These are phyloP conservation scores for Nitzschia sp. DNA, from an alignment of 108 stramenopile species.

Conservation along the genomic window DNA sequence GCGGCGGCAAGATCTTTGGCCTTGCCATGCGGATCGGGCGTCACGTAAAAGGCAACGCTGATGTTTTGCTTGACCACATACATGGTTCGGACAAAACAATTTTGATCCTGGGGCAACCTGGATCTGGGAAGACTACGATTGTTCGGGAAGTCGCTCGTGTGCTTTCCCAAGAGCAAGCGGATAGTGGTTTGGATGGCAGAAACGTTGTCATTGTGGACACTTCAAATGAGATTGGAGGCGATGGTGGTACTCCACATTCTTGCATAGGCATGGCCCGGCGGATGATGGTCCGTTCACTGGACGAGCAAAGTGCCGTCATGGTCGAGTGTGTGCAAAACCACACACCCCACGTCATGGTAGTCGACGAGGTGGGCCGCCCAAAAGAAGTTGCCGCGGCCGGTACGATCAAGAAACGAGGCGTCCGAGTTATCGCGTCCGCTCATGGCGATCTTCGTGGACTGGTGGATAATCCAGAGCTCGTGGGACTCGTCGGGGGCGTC, in stretches of 20 bases:
- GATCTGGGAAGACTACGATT: slow-evolving; percentile 37
- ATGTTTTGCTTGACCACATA: slow-evolving; percentile 48
- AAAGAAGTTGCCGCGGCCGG: slow-evolving; percentile 59
- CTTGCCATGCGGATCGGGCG: slow-evolving; percentile 57
- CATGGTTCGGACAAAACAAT: slow-evolving; percentile 15
- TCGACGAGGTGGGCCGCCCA: slow-evolving; percentile 58
- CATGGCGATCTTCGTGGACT: slow-evolving; percentile 59
- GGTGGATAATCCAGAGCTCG: slow-evolving; percentile 49
- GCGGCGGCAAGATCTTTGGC: slow-evolving; percentile 32
- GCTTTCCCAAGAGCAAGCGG: slow-evolving; percentile 19
- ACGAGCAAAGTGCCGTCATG: slow-evolving; percentile 55
- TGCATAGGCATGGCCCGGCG: slow-evolving; percentile 58
- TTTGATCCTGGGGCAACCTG: slow-evolving; percentile 43
- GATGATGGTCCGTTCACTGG: slow-evolving; percentile 54
- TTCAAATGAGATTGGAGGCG: slow-evolving; percentile 67
- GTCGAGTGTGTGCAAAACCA: slow-evolving; percentile 77
- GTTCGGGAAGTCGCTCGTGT: slow-evolving; percentile 46
- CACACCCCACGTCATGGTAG: slow-evolving; percentile 59
- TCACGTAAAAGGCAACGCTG: slow-evolving; percentile 41
- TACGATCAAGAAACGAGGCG: slow-evolving; percentile 52
- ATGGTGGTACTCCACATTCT: slow-evolving; percentile 53
- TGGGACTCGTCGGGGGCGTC: slow-evolving; percentile 54
- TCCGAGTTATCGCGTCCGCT: slow-evolving; percentile 67
- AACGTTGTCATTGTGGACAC: slow-evolving; percentile 65
- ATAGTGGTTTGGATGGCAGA: background rate